Base-by-base conservation (phyloP, 208 protist genomes). In the Crithidia mellificae region DNA sequence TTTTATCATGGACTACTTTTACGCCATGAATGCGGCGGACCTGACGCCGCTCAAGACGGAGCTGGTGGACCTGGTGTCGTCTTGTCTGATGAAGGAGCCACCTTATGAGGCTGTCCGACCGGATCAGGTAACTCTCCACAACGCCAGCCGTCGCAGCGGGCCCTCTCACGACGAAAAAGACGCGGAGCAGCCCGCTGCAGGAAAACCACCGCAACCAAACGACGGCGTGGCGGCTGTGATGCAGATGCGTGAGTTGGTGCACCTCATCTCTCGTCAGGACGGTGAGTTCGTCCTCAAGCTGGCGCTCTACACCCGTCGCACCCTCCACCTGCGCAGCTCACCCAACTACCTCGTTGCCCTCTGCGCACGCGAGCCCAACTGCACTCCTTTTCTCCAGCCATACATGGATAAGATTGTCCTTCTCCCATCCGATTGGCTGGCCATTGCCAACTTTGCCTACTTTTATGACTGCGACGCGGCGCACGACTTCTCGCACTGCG, bases 351-450 rank as follows among this genome's bases (percentile, higher is more conserved):
- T 98, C 5, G 68, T 90, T 24, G 87, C 94, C 0, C 72, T 98
- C 20, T 91, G 92, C 54, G 82, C 93, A 0, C 66, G 81, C 30
- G 80, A 95, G 67, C 57, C 79, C 6, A 69, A 72, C 2, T 98
- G 90, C 77, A 72, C 86, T 32, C 90, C 92, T 0, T 97, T 91
- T 72, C 66, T 98, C 12, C 55, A 72, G 22, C 75, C 78, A 17
- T 98, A 98, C 81, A 88, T 97, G 68, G 69, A 74, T n/a, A 51
- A 68, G 27, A 78, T 89, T 30, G 70, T 98, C 17, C 57, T 78
- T 44, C 78, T 98, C 38, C 97, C 96, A 4, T 89, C 83, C 6
- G 97, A 99, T 80, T 98, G 95, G 96, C 78, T 99, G 39, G 76
- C 92, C 0, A 84, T 98, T n/a, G 92, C 93, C 0, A 84, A 84